Base-by-base conservation (phyloP, 148 eudicot genomes). In the Polygonum maritimum region DNA sequence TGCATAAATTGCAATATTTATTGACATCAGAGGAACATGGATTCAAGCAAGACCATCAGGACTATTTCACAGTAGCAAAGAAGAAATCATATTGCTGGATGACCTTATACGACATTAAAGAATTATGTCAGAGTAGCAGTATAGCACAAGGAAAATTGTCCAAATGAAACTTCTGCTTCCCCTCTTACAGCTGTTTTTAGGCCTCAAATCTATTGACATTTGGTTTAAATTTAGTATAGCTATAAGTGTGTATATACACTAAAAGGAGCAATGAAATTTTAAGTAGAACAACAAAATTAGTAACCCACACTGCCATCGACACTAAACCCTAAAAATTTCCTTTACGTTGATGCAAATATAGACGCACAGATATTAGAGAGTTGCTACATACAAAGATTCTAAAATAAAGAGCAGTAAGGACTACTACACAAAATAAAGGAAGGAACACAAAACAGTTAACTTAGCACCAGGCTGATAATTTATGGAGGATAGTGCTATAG, bases 381-480 rank as follows among this genome's bases (percentile, higher is more conserved):
- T n/a, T 40, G 62, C 21, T 60, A 11, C 35, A 72, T 58, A n/a
- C 69, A 10, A 41, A 65, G 44, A 72, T 72, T 67, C 41, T 65
- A 65, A 3, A 35, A 35, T 13, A 36, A 26, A 63, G 16, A 5
- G 45, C 14, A 36, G 60, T 72, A 36, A n/a, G 39, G 75, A 71
- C 39, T 63, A 44, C 47, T 44, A 22, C 16, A 48, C 33, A 63
- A 26, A 26, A 21, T 39, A 55, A 75, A 51, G 15, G 57, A 15
- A 51, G 4, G 3, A 51, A 15, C 15, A 5, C 16, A 2, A 3
- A 51, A 10, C 67, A 60, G 67, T 5, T 12, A 60, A 26, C 35
- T n/a, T 10, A 60, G 67, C 35, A 60, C 33, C 67, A 22, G 35
- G 22, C 33, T 26, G 67, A 60, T 16, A 51, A 15, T 9, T 0